phyloP scores from a whole-genome alignment of 148 eudicot species.

The Tetragonia tetragonoides region DNA sequence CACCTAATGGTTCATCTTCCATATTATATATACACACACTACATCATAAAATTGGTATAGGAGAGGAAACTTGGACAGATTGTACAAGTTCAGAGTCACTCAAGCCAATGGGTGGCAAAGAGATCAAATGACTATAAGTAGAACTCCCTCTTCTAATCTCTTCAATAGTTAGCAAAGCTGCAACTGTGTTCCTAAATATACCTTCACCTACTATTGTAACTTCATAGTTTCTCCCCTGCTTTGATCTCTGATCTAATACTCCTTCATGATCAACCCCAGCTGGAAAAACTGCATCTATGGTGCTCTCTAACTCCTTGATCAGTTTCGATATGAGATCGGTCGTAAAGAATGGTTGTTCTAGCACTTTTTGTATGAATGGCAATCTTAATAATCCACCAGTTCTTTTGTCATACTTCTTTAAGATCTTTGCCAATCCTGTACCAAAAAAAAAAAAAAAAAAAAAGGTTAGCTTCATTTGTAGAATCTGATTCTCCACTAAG shows the following conservation, averaged over 20 bases:
- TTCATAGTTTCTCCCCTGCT: constrained; percentile 13
- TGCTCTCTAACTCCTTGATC: constrained; percentile 57
- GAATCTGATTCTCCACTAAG: constrained; percentile 20
- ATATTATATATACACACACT: neutral
- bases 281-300: constrained; percentile 49
- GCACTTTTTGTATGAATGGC: constrained; percentile 64
- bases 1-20: neutral
- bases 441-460: neutral
- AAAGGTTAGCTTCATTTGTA: neutral
- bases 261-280: constrained; percentile 5
- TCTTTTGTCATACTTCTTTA: constrained; percentile 84
- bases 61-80: constrained; percentile 33
- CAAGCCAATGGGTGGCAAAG: constrained; percentile 55
- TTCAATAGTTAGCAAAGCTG: constrained; percentile 64
- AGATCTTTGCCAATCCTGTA: constrained; percentile 75
- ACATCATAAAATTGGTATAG: constrained; percentile 38
- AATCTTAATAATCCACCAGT: constrained; percentile 57
- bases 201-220: constrained; percentile 46
- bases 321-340: constrained; percentile 69
- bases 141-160: constrained; percentile 73
- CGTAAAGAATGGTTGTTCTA: constrained; percentile 72
- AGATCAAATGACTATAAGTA: constrained; percentile 51
- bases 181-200: constrained; percentile 69
- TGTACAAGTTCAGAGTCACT: constrained; percentile 40
- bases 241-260: constrained; percentile 3